Evolutionary conservation across 2,329 filamentous ascomycete species (phyloP).

Genomic region (Cladosporium sp.): DNA sequence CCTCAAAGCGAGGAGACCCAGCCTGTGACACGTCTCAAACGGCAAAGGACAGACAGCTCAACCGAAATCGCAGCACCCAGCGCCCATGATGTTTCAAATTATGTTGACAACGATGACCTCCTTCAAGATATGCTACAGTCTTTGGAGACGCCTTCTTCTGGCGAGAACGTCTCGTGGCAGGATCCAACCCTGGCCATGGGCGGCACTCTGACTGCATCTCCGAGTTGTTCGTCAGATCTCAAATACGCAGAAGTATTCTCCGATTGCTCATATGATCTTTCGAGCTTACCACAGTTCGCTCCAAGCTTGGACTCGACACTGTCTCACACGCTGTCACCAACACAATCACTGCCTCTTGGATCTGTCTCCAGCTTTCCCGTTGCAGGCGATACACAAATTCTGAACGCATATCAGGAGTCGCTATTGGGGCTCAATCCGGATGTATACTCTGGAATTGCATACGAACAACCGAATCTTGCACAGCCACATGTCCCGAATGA

Average conservation of each 20-base stretch:
- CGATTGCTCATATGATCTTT: not conserved
- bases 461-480: not conserved
- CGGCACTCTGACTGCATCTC: not conserved
- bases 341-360: not conserved
- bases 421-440: not conserved
- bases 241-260: not conserved
- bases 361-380: not conserved
- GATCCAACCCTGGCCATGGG: not conserved
- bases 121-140: conserved; percentile 3
- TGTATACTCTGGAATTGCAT: not conserved
- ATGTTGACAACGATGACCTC: not conserved
- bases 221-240: not conserved
- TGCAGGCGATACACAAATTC: not conserved
- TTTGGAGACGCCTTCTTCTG: not conserved
- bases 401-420: not conserved
- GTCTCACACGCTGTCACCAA: not conserved
- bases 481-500: not conserved
- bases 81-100: not conserved
- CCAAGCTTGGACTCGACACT: not conserved
- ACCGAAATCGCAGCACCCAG: not conserved
- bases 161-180: not conserved
- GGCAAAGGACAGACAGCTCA: not conserved
- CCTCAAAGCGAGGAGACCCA: not conserved
- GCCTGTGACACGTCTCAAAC: not conserved
- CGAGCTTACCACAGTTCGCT: not conserved